These are phyloP conservation scores for Metarhizium album DNA, from an alignment of 2,329 filamentous ascomycete genomes.

Conservation along the genomic window DNA sequence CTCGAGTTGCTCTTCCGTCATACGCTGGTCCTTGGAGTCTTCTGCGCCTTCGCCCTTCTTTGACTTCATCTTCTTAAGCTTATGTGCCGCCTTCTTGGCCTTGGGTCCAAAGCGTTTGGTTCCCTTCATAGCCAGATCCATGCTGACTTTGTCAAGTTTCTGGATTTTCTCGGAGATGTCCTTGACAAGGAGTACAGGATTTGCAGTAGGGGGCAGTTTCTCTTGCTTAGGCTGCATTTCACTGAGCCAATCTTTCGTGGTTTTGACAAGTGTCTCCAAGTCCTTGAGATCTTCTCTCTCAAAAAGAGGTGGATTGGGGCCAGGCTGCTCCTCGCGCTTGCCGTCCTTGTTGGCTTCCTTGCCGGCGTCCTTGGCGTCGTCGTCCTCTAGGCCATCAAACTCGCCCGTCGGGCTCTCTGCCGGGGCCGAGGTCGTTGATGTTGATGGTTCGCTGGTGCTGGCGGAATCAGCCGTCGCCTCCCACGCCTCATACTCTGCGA, in stretches of 20 bases:
- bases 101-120: slow-evolving; percentile 37
- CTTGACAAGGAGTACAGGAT: slow-evolving; percentile 63
- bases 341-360: slow-evolving; percentile 26
- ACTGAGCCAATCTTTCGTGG: slow-evolving; percentile 62
- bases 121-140: slow-evolving; percentile 61
- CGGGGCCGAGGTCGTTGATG: slow-evolving; percentile 36
- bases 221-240: slow-evolving; percentile 61
- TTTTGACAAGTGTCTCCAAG: slow-evolving; percentile 51
- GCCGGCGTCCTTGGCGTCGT: slow-evolving; percentile 29
- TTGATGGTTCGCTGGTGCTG: slow-evolving; percentile 32
- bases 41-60: slow-evolving; percentile 23
- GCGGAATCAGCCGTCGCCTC: slow-evolving; percentile 33
- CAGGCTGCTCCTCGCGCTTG: slow-evolving; percentile 35
- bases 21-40: slow-evolving; percentile 28
- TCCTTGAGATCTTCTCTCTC: slow-evolving; percentile 58
- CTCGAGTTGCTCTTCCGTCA: slow-evolving; percentile 25
- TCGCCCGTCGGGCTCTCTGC: slow-evolving; percentile 41
- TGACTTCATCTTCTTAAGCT: slow-evolving; percentile 26
- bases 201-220: slow-evolving; percentile 55
- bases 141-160: slow-evolving; percentile 59
- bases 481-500: slow-evolving; percentile 55
- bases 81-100: slow-evolving; percentile 26
- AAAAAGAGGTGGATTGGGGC: slow-evolving; percentile 57
- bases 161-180: slow-evolving; percentile 61
- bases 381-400: slow-evolving; percentile 72